Evolutionary conservation across 306 rosid species (phyloP).

Genomic region (Glycine tomentella): DNA sequence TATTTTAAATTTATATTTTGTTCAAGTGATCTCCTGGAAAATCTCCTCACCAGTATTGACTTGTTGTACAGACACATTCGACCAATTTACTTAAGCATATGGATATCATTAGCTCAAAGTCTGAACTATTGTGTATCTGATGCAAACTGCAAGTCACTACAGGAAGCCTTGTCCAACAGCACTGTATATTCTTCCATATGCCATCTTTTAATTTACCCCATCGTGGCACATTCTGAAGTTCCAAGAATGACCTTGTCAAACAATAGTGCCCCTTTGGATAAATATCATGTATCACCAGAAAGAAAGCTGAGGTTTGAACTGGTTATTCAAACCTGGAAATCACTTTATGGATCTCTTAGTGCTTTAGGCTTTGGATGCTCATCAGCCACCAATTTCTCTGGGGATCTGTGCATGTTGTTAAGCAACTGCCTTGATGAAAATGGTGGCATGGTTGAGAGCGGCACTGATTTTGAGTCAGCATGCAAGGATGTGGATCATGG

Average conservation of each 20-base stretch:
- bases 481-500: constrained; percentile 51
- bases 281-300: constrained; percentile 44
- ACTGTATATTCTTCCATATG: constrained; percentile 50
- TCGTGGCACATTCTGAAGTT: constrained; percentile 54
- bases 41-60: constrained; percentile 52
- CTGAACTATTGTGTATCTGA: constrained; percentile 54
- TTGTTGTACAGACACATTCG: constrained; percentile 61
- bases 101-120: constrained; percentile 67
- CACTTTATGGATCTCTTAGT: constrained; percentile 62
- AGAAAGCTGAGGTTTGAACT: constrained; percentile 55
- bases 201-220: constrained; percentile 72
- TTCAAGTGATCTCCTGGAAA: constrained; percentile 63
- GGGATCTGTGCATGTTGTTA: constrained; percentile 58
- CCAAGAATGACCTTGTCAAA: constrained; percentile 49
- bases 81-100: constrained; percentile 63
- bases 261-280: constrained; percentile 45
- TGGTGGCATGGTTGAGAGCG: constrained; percentile 44
- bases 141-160: constrained; percentile 49
- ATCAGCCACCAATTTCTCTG: constrained; percentile 56
- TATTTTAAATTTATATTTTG: constrained; percentile 70
- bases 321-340: constrained; percentile 71
- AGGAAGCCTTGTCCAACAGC: constrained; percentile 58
- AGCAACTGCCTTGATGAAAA: constrained; percentile 60
- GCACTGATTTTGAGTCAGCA: constrained; percentile 45
- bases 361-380: constrained; percentile 55